Conservation (phyloP, 2,329 filamentous ascomycete species). For the Setomelanomma holmii region DNA sequence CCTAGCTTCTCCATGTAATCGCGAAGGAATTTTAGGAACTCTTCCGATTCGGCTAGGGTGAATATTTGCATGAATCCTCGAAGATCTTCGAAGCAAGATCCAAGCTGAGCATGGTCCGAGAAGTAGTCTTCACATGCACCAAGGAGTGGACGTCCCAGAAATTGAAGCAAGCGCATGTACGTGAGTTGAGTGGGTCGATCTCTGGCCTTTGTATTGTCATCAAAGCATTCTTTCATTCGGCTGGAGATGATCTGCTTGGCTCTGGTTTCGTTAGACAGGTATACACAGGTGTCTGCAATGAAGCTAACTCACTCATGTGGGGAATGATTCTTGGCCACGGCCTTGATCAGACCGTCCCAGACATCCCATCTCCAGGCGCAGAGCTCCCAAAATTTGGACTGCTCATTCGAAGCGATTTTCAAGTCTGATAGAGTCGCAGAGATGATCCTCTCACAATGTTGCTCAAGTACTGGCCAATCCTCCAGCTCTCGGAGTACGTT, state of each 20-base stretch:
- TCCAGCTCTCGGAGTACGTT: conserved; percentile 13
- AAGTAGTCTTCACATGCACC: conserved; percentile 33
- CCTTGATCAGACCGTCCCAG: conserved; percentile 19
- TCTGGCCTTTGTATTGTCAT: conserved; percentile 9
- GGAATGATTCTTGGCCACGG: conserved; percentile 9
- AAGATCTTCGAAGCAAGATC: conserved; percentile 40
- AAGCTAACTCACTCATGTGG: conserved; percentile 20
- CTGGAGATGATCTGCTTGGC: conserved; percentile 7
- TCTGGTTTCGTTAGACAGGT: conserved; percentile 14
- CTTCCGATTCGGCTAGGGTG: conserved; percentile 11
- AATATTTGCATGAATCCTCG: conserved; percentile 29
- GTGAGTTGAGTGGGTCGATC: conserved; percentile 25
- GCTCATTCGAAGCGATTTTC: neutral
- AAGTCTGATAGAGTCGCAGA: conserved; percentile 14
- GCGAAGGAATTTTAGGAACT: conserved; percentile 22
- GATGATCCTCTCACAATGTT: conserved; percentile 21
- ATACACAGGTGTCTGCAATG: too few relatives aligned
- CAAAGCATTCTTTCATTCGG: conserved; percentile 20
- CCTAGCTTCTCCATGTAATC: conserved; percentile 5
- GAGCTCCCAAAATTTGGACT: conserved; percentile 10
- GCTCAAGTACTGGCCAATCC: conserved; percentile 27
- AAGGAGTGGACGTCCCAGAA: conserved; percentile 12
- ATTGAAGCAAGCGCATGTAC: conserved; percentile 19
- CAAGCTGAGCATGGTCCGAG: conserved; percentile 21
- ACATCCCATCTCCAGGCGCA: conserved; percentile 24